phyloP scores from a whole-genome alignment of 2,329 filamentous ascomycete genomes.

The Biscogniauxia marginata region DNA sequence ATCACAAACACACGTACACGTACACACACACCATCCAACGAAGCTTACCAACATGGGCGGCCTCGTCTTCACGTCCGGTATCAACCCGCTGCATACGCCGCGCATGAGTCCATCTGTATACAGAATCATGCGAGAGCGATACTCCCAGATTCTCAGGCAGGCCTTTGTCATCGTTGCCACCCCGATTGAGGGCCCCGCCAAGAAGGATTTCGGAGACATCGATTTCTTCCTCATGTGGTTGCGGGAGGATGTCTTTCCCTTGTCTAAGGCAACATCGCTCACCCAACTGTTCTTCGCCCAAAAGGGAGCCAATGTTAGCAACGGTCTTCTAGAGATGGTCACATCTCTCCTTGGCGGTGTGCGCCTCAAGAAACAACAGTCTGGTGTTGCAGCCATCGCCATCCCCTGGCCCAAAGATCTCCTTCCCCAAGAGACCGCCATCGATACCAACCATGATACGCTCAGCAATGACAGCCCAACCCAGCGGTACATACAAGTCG shows the following conservation, averaged over 20 bases:
- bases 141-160: slow-evolving; percentile 44
- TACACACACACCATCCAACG: no score
- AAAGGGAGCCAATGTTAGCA: not conserved
- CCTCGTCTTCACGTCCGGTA: slow-evolving; percentile 50
- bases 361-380: slow-evolving; percentile 30
- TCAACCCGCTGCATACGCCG: slow-evolving; percentile 55
- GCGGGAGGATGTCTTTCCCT: slow-evolving; percentile 15
- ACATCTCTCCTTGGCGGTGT: slow-evolving; percentile 46
- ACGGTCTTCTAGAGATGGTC: slow-evolving; percentile 31
- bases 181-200: slow-evolving; percentile 68
- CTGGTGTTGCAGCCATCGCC: slow-evolving; percentile 44
- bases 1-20: no score
- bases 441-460: slow-evolving; percentile 10
- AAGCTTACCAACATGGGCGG: slow-evolving; percentile 60
- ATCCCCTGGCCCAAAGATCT: slow-evolving; percentile 50
- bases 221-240: slow-evolving; percentile 61
- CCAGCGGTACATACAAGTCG: slow-evolving; percentile 62
- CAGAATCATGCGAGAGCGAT: slow-evolving; percentile 44
- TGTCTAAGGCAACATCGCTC: not conserved
- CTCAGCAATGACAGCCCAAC: slow-evolving; percentile 1
- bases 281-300: no score
- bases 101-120: slow-evolving; percentile 65
- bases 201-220: slow-evolving; percentile 68
- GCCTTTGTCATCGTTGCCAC: slow-evolving; percentile 56
- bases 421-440: not conserved